Evolutionary conservation across 1,139 yeast species (phyloP).

Genomic region (Taphrina betulina): DNA sequence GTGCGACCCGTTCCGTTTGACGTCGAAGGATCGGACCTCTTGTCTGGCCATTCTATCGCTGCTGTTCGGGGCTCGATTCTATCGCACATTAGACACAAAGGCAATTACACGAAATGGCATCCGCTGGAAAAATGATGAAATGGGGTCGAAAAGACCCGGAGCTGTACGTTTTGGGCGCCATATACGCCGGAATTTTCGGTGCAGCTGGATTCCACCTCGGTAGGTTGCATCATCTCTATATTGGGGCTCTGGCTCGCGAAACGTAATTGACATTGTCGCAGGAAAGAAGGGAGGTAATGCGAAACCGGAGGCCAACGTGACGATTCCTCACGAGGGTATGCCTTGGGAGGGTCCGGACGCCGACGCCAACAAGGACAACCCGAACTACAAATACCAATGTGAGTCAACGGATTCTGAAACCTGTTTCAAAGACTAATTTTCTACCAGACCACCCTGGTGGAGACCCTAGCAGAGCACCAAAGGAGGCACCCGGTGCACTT

Average conservation of each 20-base stretch:
- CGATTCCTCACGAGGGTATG: constrained; percentile 23
- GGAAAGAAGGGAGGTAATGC: constrained; percentile 34
- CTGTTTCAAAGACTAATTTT: too few species aligned
- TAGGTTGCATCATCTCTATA: neutral
- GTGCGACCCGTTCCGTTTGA: too few species aligned
- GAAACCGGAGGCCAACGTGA: constrained; percentile 27
- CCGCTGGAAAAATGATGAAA: constrained; percentile 30
- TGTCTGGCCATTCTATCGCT: too few species aligned
- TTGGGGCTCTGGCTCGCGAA: neutral
- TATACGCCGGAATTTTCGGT: constrained; percentile 31
- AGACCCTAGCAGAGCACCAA: constrained; percentile 24
- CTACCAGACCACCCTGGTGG: constrained; percentile 31
- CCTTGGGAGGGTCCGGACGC: constrained; percentile 31
- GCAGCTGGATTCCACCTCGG: constrained; percentile 32
- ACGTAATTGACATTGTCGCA: neutral
- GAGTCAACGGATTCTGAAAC: too few species aligned
- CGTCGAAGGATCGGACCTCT: too few species aligned
- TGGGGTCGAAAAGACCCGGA: constrained; percentile 33
- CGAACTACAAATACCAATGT: constrained; percentile 28
- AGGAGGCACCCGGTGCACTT: constrained; percentile 32
- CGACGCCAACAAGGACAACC: constrained; percentile 13
- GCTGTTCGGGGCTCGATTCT: too few species aligned
- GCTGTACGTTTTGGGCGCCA: constrained; percentile 26
- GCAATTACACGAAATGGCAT: too few species aligned
- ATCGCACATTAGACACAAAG: too few species aligned